Conservation (phyloP, 2,329 filamentous ascomycete species). For the Elsinoe batatas region DNA sequence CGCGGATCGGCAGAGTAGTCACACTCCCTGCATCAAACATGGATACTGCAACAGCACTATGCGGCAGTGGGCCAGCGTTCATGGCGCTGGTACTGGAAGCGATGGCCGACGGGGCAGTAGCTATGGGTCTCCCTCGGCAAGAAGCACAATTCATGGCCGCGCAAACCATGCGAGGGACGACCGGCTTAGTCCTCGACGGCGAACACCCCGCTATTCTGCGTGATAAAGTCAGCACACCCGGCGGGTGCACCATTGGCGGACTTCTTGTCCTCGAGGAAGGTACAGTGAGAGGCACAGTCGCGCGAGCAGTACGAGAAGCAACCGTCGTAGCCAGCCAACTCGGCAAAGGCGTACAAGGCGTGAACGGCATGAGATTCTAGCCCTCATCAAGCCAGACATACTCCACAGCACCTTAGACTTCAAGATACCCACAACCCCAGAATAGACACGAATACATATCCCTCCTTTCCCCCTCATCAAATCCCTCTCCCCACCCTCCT, state of each 20-base stretch:
- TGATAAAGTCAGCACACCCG: constrained; percentile 69
- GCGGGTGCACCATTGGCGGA: constrained; percentile 68
- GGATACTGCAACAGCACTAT: constrained; percentile 65
- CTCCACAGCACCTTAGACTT: neutral
- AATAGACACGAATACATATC: neutral
- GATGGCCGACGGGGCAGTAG: constrained; percentile 65
- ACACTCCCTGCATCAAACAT: constrained; percentile 57
- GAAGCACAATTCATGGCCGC: constrained; percentile 70
- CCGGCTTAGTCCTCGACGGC: constrained; percentile 56
- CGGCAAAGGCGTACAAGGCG: constrained; percentile 44
- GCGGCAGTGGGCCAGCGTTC: constrained; percentile 66
- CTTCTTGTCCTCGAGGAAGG: constrained; percentile 66
- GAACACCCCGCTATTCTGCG: constrained; percentile 66
- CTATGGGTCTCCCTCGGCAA: constrained; percentile 63
- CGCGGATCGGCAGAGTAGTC: constrained; percentile 59
- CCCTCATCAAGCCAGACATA: neutral
- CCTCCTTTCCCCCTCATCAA: too few species aligned
- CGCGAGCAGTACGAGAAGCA: constrained; percentile 60
- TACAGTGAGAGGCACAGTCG: constrained; percentile 54
- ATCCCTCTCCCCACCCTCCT: neutral
- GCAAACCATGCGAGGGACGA: constrained; percentile 66
- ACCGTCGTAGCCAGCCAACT: constrained; percentile 60
- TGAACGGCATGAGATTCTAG: constrained; percentile 32
- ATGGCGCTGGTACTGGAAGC: constrained; percentile 67
- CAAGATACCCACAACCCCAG: neutral